A percentile compares a stretch with the other conserved stretches of the same genome.
Evolutionary conservation across 78 protist species (phyloP).

Genomic region (Speleostelium caveatum): DNA sequence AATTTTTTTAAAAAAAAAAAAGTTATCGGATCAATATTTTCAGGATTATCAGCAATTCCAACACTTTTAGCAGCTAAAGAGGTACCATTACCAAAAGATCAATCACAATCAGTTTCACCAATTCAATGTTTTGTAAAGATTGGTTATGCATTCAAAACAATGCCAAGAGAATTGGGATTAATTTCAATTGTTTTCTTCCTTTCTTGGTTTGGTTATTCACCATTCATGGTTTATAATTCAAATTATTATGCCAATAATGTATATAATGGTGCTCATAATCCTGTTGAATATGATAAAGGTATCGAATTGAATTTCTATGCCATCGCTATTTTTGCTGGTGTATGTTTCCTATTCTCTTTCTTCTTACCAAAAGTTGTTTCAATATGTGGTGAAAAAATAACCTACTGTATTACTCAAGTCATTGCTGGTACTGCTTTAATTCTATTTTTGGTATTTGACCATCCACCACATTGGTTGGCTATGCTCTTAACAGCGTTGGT

Average conservation of each 20-base stretch:
- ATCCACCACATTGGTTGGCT: slow-evolving; percentile 28
- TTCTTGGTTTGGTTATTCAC: slow-evolving; percentile 73
- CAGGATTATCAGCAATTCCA: slow-evolving; percentile 41
- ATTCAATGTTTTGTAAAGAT: slow-evolving; percentile 20
- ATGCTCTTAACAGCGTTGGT: slow-evolving; percentile 20
- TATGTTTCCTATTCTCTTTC: slow-evolving; percentile 40
- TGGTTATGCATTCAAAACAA: slow-evolving; percentile 28
- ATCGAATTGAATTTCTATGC: slow-evolving; percentile 73
- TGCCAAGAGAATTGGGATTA: slow-evolving; percentile 34
- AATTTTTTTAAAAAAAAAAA: neutral
- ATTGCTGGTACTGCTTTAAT: slow-evolving; percentile 53
- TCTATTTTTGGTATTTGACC: slow-evolving; percentile 10
- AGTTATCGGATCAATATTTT: slow-evolving; percentile 49
- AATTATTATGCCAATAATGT: slow-evolving; percentile 50
- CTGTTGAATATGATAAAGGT: slow-evolving; percentile 12
- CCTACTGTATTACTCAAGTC: slow-evolving; percentile 23
- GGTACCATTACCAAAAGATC: neutral
- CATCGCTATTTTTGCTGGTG: slow-evolving; percentile 31
- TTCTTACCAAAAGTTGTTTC: slow-evolving; percentile 4
- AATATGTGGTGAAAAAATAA: slow-evolving; percentile 1
- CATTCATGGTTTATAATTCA: slow-evolving; percentile 64
- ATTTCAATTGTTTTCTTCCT: slow-evolving; percentile 63
- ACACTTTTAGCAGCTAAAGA: slow-evolving; percentile 69
- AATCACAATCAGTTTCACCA: slow-evolving; percentile 23
- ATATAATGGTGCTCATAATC: too few relatives aligned